Evolutionary conservation across 2,329 filamentous ascomycete species (phyloP).

Genomic region (Pseudocercospora cruenta): DNA sequence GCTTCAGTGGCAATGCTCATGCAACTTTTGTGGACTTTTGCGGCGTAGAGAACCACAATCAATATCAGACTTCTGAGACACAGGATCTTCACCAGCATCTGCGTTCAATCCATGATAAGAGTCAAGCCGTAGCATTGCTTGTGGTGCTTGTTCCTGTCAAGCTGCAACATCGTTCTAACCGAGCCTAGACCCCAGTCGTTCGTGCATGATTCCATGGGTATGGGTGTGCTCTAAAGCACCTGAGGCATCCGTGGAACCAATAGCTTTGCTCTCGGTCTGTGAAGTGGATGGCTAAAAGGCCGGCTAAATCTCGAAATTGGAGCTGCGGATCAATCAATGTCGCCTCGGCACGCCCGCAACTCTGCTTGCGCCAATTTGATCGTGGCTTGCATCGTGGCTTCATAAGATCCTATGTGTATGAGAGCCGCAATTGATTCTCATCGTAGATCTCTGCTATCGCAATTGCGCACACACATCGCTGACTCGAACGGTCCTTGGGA

Average conservation of each 20-base stretch:
- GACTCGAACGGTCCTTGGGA: no score
- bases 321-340: not conserved
- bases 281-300: not conserved
- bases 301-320: not conserved
- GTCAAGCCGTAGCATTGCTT: not conserved
- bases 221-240: not conserved
- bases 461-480: not conserved
- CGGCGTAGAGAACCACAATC: not conserved
- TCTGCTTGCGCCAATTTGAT: not conserved
- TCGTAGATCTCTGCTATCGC: not conserved
- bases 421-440: not conserved
- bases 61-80: not conserved
- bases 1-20: not conserved
- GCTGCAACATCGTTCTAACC: not conserved
- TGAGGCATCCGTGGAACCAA: not conserved
- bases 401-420: not conserved
- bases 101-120: not conserved
- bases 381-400: not conserved
- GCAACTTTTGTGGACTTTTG: not conserved
- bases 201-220: not conserved
- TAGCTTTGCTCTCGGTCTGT: not conserved
- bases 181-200: not conserved
- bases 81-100: not conserved
- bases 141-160: conserved; percentile 6
- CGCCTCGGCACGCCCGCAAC: conserved; percentile 1